Evolutionary conservation across 1,284 basidiomycete genomes (phyloP), one percentile per base, ranked within the genome.

Genomic region (Trametes hirsuta): DNA sequence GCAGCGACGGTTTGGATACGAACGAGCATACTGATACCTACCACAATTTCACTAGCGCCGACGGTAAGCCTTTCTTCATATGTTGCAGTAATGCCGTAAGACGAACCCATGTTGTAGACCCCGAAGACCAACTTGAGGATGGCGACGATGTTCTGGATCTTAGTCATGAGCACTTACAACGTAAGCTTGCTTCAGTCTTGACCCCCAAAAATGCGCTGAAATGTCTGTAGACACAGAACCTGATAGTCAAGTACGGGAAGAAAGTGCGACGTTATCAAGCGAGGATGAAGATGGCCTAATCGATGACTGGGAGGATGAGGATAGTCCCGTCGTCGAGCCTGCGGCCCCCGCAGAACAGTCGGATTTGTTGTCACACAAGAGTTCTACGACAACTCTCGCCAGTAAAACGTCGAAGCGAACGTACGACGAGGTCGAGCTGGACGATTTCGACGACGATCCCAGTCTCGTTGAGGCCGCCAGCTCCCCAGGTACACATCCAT

Each of bases 321-420:
- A 30, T 15, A 24, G 14, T 14, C 40, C 14, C 21, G 12, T 25
- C 21, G 4, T 22, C 14, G 37, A 44, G 18, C 42, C 52, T 3
- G 42, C 30, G 8, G 8, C 40, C 10, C 21, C 10, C 18, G 35
- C 15, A 24, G 18, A 45, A 11, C 22, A n/a, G 6, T 24, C 42
- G 10, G 58, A 61, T 11, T 24, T 46, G 3, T 44, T 65, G 15
- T 65, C 64, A 15, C 59, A 61, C 24, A 62, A 61, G 52, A 68
- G 61, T 41, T 62, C 64, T 3, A 57, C 59, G 2, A 51, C 62
- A 2, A 66, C 81, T 5, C 71, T 83, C 30, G 80, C 81, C 21
- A 84, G 81, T 63, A 80, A 72, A 59, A 71, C 75, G 24, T 75
- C 76, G 22, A 86, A 86, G 70, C 74, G 84, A 60, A 75, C 75